Conservation (phyloP, 2,329 filamentous ascomycete genomes). For the Calonectria hawksworthii region DNA sequence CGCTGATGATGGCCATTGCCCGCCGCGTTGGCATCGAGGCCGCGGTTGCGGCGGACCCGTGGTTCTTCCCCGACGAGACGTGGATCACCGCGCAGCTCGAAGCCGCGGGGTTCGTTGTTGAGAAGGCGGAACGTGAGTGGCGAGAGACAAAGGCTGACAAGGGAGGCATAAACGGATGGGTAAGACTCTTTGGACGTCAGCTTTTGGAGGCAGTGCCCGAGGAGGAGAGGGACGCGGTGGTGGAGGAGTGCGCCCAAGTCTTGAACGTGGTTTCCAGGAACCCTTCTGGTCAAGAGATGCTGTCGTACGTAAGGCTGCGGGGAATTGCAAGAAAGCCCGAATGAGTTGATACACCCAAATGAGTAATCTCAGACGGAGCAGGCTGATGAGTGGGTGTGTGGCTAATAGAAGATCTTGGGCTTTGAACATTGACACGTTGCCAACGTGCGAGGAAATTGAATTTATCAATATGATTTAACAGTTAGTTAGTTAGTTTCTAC, state of each 20-base stretch:
- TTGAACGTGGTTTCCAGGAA: slow-evolving; percentile 68
- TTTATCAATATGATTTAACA: neutral
- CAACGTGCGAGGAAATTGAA: neutral
- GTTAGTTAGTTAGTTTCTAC: neutral
- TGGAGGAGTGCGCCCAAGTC: slow-evolving; percentile 68
- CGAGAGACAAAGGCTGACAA: slow-evolving; percentile 71
- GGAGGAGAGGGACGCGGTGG: slow-evolving; percentile 62
- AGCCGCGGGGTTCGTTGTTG: slow-evolving; percentile 63
- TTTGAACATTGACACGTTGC: neutral
- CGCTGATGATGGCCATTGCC: slow-evolving; percentile 67
- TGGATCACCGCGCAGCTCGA: slow-evolving; percentile 66
- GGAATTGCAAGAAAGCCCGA: slow-evolving; percentile 59
- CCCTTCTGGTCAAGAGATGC: slow-evolving; percentile 68
- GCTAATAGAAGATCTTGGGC: neutral
- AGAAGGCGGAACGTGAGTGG: slow-evolving; percentile 73
- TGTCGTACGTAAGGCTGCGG: slow-evolving; percentile 69
- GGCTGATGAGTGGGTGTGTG: neutral
- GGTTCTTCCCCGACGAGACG: slow-evolving; percentile 78
- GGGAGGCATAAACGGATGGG: slow-evolving; percentile 76
- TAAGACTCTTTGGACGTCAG: slow-evolving; percentile 72
- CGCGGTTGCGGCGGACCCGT: slow-evolving; percentile 69
- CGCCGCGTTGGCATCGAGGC: slow-evolving; percentile 64
- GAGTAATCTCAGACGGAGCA: neutral
- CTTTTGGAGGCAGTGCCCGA: slow-evolving; percentile 68
- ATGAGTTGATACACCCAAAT: slow-evolving; percentile 5